Evolutionary conservation across 2,329 filamentous ascomycete species (phyloP).

Genomic region (Calonectria crousiana): DNA sequence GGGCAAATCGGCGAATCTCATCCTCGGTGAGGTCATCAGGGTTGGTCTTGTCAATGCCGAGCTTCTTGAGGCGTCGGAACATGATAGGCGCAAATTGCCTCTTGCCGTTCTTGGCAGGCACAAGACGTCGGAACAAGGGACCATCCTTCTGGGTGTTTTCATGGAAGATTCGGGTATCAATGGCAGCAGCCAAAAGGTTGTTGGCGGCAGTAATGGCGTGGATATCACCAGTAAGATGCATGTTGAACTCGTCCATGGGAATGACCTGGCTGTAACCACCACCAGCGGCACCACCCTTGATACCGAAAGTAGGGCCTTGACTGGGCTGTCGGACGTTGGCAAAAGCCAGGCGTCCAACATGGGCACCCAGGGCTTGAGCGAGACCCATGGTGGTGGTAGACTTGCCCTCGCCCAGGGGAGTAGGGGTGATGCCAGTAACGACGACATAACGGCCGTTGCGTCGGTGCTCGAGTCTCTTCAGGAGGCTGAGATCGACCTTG

Average conservation of each 20-base stretch:
- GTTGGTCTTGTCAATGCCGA: slow-evolving; percentile 95
- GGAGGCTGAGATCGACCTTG: slow-evolving; percentile 86
- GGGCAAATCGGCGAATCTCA: slow-evolving; percentile 88
- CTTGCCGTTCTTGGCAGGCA: slow-evolving; percentile 91
- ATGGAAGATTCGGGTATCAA: slow-evolving; percentile 98
- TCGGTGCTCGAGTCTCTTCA: slow-evolving; percentile 88
- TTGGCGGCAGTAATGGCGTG: slow-evolving; percentile 97
- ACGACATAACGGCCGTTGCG: slow-evolving; percentile 91
- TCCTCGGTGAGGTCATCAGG: slow-evolving; percentile 91
- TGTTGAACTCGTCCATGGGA: slow-evolving; percentile 99
- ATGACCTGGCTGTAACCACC: slow-evolving; percentile 99
- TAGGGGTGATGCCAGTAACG: slow-evolving; percentile 96
- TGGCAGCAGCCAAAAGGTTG: slow-evolving; percentile 94
- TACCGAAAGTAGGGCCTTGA: slow-evolving; percentile 97
- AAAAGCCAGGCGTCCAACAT: slow-evolving; percentile 88
- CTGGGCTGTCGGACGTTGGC: slow-evolving; percentile 98
- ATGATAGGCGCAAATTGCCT: slow-evolving; percentile 89
- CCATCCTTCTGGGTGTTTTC: slow-evolving; percentile 95
- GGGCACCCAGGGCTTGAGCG: slow-evolving; percentile 90
- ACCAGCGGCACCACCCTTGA: slow-evolving; percentile 97
- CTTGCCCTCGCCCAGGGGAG: slow-evolving; percentile 96
- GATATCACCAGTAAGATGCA: slow-evolving; percentile 97
- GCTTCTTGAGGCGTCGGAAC: slow-evolving; percentile 93
- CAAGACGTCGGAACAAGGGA: slow-evolving; percentile 86
- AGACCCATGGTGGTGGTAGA: slow-evolving; percentile 98